Percentiles rank a stretch among this genome's conserved stretches.
These are phyloP conservation scores for Dryadomyces sulphureus DNA, from an alignment of 2,329 filamentous ascomycete genomes.

Conservation along the genomic window DNA sequence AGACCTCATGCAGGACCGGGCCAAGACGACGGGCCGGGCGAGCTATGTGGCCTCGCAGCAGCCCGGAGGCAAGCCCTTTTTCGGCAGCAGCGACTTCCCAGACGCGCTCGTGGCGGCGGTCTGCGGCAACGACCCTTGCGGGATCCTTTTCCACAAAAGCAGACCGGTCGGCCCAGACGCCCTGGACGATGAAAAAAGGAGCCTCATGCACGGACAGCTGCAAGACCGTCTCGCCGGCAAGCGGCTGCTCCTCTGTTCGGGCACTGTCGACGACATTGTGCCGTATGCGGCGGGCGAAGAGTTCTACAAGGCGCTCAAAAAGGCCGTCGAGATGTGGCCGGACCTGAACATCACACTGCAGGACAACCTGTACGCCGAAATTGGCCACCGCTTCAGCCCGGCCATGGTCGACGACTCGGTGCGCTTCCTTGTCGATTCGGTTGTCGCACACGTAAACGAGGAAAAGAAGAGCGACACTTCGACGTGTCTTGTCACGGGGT, in stretches of 20 bases:
- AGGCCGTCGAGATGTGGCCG: slow-evolving; percentile 33
- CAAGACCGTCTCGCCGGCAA: slow-evolving; percentile 42
- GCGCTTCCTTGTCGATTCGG: slow-evolving; percentile 38
- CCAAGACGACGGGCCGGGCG: slow-evolving; percentile 49
- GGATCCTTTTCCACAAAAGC: slow-evolving; percentile 47
- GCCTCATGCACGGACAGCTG: slow-evolving; percentile 28
- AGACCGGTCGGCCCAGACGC: slow-evolving; percentile 15
- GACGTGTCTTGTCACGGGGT: not conserved
- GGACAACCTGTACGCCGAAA: slow-evolving; percentile 52
- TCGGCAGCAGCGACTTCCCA: slow-evolving; percentile 70
- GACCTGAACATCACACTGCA: slow-evolving; percentile 42
- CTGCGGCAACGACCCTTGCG: slow-evolving; percentile 57
- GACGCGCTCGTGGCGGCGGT: slow-evolving; percentile 47
- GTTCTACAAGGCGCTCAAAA: slow-evolving; percentile 48
- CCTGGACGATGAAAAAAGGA: too few relatives aligned
- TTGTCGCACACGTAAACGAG: slow-evolving; percentile 4
- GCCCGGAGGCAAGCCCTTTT: slow-evolving; percentile 45
- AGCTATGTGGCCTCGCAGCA: slow-evolving; percentile 42
- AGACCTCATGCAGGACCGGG: slow-evolving; percentile 62
- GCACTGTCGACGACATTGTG: slow-evolving; percentile 56
- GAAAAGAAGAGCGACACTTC: not conserved
- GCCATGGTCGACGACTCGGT: slow-evolving; percentile 55
- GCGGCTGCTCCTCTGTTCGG: slow-evolving; percentile 48
- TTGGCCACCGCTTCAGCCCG: slow-evolving; percentile 54
- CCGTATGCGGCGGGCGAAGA: slow-evolving; percentile 46